A percentile compares a stretch with the other conserved stretches of the same genome.
These are phyloP conservation scores for Actinomucor elegans DNA, from an alignment of 371 early-diverging fungal species.

Conservation along the genomic window DNA sequence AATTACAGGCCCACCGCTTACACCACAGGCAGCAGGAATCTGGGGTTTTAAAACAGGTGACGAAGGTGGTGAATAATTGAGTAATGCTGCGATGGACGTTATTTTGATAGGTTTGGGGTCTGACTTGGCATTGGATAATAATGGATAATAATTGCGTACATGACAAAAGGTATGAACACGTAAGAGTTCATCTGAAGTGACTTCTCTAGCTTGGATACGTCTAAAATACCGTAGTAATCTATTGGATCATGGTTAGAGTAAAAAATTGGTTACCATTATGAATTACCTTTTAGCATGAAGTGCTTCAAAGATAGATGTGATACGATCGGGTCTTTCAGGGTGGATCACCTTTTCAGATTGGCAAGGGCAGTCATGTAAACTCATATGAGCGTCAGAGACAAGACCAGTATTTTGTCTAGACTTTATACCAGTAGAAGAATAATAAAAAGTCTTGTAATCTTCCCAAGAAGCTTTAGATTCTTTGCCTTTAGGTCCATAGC, in stretches of 20 bases:
- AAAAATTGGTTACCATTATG: no score
- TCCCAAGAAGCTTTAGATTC: constrained; percentile 37
- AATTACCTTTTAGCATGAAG: constrained; percentile 42
- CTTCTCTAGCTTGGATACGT: constrained; percentile 54
- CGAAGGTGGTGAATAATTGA: constrained; percentile 24
- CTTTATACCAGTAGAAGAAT: constrained; percentile 42
- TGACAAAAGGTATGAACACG: constrained; percentile 54
- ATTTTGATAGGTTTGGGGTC: constrained; percentile 22
- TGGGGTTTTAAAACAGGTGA: not conserved
- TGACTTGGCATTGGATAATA: constrained; percentile 9
- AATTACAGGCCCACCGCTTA: constrained; percentile 38
- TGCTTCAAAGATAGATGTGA: constrained; percentile 36
- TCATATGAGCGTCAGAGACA: constrained; percentile 56
- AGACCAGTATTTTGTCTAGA: constrained; percentile 56
- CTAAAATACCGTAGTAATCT: constrained; percentile 54
- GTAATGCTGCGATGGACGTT: constrained; percentile 41
- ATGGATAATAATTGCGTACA: constrained; percentile 53
- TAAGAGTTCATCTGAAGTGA: constrained; percentile 50
- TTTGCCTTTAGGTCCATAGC: not conserved
- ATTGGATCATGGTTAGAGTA: constrained; percentile 3
- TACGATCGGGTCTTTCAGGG: constrained; percentile 64
- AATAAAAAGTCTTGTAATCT: constrained; percentile 54
- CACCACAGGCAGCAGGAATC: constrained; percentile 23
- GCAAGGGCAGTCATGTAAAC: constrained; percentile 57
- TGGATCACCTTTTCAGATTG: constrained; percentile 54